phyloP scores from a whole-genome alignment of 805 yeast species.

The Zygosaccharomyces kombuchaensis region DNA sequence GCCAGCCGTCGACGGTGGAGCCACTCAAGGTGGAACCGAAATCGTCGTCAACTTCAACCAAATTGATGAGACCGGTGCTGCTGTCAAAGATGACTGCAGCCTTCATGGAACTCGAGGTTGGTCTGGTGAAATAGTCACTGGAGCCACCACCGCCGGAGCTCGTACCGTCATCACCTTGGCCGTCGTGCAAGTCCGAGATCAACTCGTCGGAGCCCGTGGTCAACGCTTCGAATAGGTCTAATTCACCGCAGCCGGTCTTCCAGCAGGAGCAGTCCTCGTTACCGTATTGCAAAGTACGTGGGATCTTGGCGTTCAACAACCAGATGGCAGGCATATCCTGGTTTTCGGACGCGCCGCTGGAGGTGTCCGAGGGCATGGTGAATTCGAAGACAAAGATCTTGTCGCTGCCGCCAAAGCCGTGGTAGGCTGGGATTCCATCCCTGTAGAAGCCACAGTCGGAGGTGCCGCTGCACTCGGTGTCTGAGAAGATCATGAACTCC shows the following conservation, averaged over 20 bases:
- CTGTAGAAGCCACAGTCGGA: conserved; percentile 82
- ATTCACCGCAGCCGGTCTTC: conserved; percentile 96
- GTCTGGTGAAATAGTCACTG: conserved; percentile 83
- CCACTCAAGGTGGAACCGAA: conserved; percentile 53
- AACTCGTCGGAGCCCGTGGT: conserved; percentile 69
- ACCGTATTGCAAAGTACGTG: conserved; percentile 96
- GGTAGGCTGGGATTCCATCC: conserved; percentile 83
- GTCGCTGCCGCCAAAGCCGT: conserved; percentile 80
- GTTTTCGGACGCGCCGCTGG: conserved; percentile 46
- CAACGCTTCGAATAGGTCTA: conserved; percentile 89
- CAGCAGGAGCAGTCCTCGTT: conserved; percentile 85
- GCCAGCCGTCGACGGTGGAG: conserved; percentile 59
- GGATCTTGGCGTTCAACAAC: conserved; percentile 92
- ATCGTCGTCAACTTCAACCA: conserved; percentile 57
- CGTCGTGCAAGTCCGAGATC: conserved; percentile 78
- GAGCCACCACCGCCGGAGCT: conserved; percentile 81
- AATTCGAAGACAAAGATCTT: conserved; percentile 93
- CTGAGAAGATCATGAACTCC: conserved; percentile 82
- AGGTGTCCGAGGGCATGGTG: conserved; percentile 75
- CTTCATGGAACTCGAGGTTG: conserved; percentile 68
- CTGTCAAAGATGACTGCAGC: conserved; percentile 83
- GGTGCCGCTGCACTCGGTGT: conserved; percentile 51
- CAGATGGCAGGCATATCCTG: conserved; percentile 98
- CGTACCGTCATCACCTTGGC: conserved; percentile 50
- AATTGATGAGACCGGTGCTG: conserved; percentile 43